A percentile compares a stretch with the other conserved stretches of the same genome.
Conservation (phyloP, 352 stramenopile genomes). For the Phytophthora lateralis region DNA sequence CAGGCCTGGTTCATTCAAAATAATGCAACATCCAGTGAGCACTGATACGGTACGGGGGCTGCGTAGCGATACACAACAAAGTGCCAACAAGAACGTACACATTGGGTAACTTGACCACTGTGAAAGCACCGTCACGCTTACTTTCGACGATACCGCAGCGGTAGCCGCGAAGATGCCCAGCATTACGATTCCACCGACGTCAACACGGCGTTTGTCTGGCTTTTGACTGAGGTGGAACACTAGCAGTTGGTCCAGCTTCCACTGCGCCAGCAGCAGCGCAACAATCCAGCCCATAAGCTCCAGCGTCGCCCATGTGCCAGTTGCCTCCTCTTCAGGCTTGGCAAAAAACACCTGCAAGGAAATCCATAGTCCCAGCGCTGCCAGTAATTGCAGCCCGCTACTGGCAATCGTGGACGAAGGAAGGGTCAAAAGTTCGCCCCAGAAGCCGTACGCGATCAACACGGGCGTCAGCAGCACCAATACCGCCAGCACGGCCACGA, state of each 20-base stretch:
- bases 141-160: slow-evolving; percentile 1
- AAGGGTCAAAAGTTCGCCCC: slow-evolving; percentile 47
- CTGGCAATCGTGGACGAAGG: slow-evolving; percentile 30
- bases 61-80: not conserved
- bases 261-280: slow-evolving; percentile 51
- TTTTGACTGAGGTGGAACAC: slow-evolving; percentile 44
- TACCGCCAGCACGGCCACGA: slow-evolving; percentile 25
- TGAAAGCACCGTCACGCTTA: slow-evolving; percentile 30
- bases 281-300: slow-evolving; percentile 21
- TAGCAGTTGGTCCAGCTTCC: slow-evolving; percentile 47
- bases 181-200: slow-evolving; percentile 22
- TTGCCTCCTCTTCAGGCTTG: not conserved
- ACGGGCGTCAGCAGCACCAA: slow-evolving; percentile 48
- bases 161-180: not conserved
- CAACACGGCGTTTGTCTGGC: slow-evolving; percentile 24
- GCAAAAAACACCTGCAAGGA: slow-evolving; percentile 23
- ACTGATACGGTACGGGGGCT: not conserved
- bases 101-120: slow-evolving; percentile 35
- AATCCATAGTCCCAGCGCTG: slow-evolving; percentile 22
- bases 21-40: not conserved
- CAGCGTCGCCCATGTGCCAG: slow-evolving; percentile 10
- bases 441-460: slow-evolving; percentile 46
- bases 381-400: slow-evolving; percentile 30
- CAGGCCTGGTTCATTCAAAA: slow-evolving; percentile 11
- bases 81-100: slow-evolving; percentile 24